Evolutionary conservation across 2,329 filamentous ascomycete species (phyloP), one percentile per base, ranked within the genome.

Genomic region (Incumbomyces delicatus): DNA sequence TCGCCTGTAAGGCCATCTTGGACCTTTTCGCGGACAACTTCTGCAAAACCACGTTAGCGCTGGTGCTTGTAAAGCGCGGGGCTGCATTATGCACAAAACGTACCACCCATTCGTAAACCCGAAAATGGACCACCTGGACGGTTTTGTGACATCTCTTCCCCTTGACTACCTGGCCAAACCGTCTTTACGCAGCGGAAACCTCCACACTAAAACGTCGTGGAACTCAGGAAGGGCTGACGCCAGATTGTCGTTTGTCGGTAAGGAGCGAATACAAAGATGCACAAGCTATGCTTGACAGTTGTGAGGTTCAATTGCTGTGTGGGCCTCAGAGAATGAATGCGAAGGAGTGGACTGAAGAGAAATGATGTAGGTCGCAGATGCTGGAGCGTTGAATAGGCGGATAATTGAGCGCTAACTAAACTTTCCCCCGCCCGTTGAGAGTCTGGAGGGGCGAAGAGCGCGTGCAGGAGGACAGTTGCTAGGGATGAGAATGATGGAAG

Each of bases 1-100:
- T 98, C 92, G 60, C 92, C 92, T 12, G 92, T 98, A 57, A 95
- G 75, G 65, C 92, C 92, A 76, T 98, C 92, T 69, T 98, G 92
- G 57, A 98, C 92, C 74, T 95, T 96, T 72, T 98, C 92, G 66
- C 88, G 88, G 66, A 98, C 87, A 56, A 96, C 85, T 77, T 98
- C 92, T 96, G 63, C 41, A 51, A 48, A 42, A 22, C 49, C 45
- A 35, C 44, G 48, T 61, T 57, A 64, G 60, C 50, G 50, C 52
- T 51, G 42, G 50, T 50, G 47, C 47, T 40, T 53, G 33, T 8
- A 13, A 17, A 12, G 27, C 29, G 43, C 56, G 52, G 39, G 51
- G 59, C 58, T 50, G 44, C 44, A 38, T 53, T 48, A 61, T 17
- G 49, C 55, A 54, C 52, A 53, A 55, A 58, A 66, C 87, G 83